Evolutionary conservation across 2,329 filamentous ascomycete genomes (phyloP).

Genomic region (Trichoderma gracile): DNA sequence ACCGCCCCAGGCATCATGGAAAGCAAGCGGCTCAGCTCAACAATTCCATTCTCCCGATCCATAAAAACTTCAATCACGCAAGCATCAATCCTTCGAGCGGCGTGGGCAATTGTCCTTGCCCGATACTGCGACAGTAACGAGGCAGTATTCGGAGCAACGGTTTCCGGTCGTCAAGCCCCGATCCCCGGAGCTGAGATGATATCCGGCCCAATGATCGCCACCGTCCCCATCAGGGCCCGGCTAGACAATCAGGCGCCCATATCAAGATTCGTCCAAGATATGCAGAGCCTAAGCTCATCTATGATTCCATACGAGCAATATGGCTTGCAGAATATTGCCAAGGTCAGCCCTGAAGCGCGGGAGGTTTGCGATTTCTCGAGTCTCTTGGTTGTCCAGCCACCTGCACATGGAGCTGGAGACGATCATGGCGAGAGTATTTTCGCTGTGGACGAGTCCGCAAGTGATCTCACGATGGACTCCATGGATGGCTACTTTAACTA

Average conservation of each 20-base stretch:
- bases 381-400: conserved; percentile 28
- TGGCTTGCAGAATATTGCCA: conserved; percentile 31
- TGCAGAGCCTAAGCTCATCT: conserved; percentile 24
- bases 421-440: conserved; percentile 1
- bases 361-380: conserved; percentile 29
- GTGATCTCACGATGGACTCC: not conserved
- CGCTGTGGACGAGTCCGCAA: not conserved
- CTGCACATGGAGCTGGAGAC: not conserved
- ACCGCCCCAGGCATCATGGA: not conserved
- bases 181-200: conserved; percentile 28
- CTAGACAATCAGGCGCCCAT: conserved; percentile 11
- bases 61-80: conserved; percentile 27
- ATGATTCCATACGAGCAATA: conserved; percentile 30
- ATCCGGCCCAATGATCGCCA: conserved; percentile 27
- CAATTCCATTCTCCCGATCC: conserved; percentile 4
- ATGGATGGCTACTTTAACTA: conserved; percentile 23
- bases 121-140: conserved; percentile 38
- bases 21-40: conserved; percentile 14
- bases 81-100: conserved; percentile 33
- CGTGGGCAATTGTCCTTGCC: conserved; percentile 39
- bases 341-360: conserved; percentile 24
- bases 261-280: conserved; percentile 15
- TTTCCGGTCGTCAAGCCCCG: conserved; percentile 30
- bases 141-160: conserved; percentile 28
- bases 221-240: conserved; percentile 21